phyloP scores from a whole-genome alignment of 805 yeast species.

The Wickerhamiella spandovensis region DNA sequence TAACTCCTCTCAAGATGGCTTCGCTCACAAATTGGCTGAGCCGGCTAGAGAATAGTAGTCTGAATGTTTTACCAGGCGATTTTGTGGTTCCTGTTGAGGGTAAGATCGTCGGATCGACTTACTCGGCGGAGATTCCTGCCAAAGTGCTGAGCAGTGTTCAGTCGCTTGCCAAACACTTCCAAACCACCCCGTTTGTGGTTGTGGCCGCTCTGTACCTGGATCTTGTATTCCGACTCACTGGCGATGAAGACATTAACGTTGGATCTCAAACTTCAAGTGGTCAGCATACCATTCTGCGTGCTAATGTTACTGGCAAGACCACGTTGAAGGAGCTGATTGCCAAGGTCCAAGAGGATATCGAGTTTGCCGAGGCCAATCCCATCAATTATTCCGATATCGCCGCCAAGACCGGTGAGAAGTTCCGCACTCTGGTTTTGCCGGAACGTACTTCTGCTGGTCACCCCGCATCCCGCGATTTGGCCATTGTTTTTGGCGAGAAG shows the following conservation, averaged over 20 bases:
- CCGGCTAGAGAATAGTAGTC: slow-evolving; percentile 38
- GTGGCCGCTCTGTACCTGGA: slow-evolving; percentile 57
- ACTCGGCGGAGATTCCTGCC: slow-evolving; percentile 24
- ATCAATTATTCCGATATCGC: slow-evolving; percentile 47
- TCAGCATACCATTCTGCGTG: slow-evolving; percentile 37
- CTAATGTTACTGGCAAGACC: slow-evolving; percentile 31
- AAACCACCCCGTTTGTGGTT: slow-evolving; percentile 32
- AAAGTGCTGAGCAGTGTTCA: slow-evolving; percentile 12
- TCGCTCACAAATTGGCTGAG: slow-evolving; percentile 8
- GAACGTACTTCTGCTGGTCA: slow-evolving; percentile 28
- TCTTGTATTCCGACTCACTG: slow-evolving; percentile 67
- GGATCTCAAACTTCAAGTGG: slow-evolving; percentile 42
- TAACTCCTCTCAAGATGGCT: background rate
- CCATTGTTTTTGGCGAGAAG: slow-evolving; percentile 41
- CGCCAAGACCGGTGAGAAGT: slow-evolving; percentile 28
- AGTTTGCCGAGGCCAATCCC: slow-evolving; percentile 22
- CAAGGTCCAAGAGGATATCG: slow-evolving; percentile 30
- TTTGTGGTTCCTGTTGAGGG: slow-evolving; percentile 63
- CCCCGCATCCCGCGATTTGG: slow-evolving; percentile 9
- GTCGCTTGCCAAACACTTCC: slow-evolving; percentile 12
- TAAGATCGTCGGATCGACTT: slow-evolving; percentile 50
- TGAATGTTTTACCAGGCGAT: slow-evolving; percentile 81
- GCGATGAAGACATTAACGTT: slow-evolving; percentile 86
- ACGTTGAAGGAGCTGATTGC: slow-evolving; percentile 39
- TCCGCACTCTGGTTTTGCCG: slow-evolving; percentile 8